Evolutionary conservation across 2,329 filamentous ascomycete species (phyloP), one percentile per base, ranked within the genome.

Genomic region (Cordyceps javanica): DNA sequence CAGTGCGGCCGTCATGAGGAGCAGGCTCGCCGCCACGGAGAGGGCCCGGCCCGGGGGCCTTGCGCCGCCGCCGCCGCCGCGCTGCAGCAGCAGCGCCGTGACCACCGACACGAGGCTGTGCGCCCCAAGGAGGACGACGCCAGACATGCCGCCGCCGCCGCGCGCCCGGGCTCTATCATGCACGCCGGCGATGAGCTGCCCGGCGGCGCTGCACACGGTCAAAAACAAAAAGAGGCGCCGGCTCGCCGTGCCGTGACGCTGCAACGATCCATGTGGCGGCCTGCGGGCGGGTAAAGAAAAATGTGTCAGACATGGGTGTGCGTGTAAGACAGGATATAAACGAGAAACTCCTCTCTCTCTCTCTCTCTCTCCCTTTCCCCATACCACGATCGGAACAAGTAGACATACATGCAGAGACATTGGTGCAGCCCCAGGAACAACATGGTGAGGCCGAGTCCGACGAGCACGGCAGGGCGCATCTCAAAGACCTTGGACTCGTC

Each of bases 61-160:
- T n/a, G n/a, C n/a, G 45, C 30, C 9, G 83, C 79, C 1, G 72
- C 72, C 0, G 63, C 66, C 63, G 85, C 82, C 14, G 34, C 32
- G 23, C 32, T 28, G 49, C 36, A 21, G 49, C n/a, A 75, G 79
- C 19, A 81, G 71, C 62, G 83, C 80, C 72, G 85, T 82, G 62
- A 77, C 80, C 62, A 85, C 75, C 82, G 82, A 85, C 72, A 85
- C 85, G 60, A 81, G 81, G 58, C 82, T 81, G 65, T 84, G 86
- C 3, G 79, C 82, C 42, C 78, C 80, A 59, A 85, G 80, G 9
- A 83, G 79, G 7, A 82, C 85, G 30, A 80, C 81, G 74, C 81
- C 82, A 54, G 85, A 85, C 11, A 81, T 84, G 71, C 85, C 85
- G 28, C 25, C 49, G 71, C 85, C 85, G 28, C 25, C 49, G 36